Evolutionary conservation across 1,284 basidiomycete genomes (phyloP).

Genomic region (Moesziomyces globuligerus): DNA sequence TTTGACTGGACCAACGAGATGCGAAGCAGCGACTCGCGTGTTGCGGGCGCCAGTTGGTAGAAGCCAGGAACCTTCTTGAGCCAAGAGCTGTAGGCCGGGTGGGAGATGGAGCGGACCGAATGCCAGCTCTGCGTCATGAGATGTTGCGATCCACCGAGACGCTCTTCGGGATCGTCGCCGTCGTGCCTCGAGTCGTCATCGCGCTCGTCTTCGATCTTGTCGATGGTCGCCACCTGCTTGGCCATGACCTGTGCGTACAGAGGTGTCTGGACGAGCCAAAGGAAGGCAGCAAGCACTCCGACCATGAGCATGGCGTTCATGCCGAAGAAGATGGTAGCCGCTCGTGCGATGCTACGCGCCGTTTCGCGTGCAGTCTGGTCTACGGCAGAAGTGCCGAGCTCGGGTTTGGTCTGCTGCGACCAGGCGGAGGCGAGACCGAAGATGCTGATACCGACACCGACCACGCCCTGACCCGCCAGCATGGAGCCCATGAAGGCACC

Average conservation of each 20-base stretch:
- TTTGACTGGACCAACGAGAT: conserved; percentile 51
- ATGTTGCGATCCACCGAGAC: conserved; percentile 7
- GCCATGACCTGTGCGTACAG: conserved; percentile 47
- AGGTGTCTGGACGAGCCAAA: conserved; percentile 40
- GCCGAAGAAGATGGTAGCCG: conserved; percentile 48
- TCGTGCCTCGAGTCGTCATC: conserved; percentile 2
- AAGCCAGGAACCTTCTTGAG: conserved; percentile 45
- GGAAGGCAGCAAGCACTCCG: conserved; percentile 30
- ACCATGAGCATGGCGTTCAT: conserved; percentile 48
- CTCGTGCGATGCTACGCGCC: conserved; percentile 33
- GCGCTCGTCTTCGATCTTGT: conserved; percentile 38
- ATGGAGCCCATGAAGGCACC: conserved; percentile 57
- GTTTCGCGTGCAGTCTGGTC: conserved; percentile 23
- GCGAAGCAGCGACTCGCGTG: conserved; percentile 38
- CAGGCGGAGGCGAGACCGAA: conserved; percentile 55
- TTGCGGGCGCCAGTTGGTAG: conserved; percentile 24
- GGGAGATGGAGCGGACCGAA: conserved; percentile 42
- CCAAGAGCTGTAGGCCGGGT: conserved; percentile 38
- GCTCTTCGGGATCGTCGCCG: conserved; percentile 18
- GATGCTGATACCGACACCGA: conserved; percentile 53
- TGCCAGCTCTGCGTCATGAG: conserved; percentile 46
- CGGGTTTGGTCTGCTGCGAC: conserved; percentile 20
- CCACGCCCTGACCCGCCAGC: conserved; percentile 60
- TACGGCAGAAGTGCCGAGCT: conserved; percentile 1
- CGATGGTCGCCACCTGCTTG: conserved; percentile 42